Conservation (phyloP, 305 asterid species). For the Andrographis paniculata region DNA sequence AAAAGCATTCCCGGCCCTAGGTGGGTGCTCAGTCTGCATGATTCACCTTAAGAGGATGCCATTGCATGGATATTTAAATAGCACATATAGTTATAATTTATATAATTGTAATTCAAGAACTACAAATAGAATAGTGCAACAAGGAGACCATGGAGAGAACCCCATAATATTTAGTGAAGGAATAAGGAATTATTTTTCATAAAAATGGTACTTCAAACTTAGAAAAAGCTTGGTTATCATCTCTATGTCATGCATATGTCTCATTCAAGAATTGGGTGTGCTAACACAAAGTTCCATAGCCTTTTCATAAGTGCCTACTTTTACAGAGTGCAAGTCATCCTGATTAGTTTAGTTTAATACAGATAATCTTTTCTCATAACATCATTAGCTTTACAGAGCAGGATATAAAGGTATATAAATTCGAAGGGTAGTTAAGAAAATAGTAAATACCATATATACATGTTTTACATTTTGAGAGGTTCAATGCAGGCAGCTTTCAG, state of each 20-base stretch:
- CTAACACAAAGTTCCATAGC: not conserved
- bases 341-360: too few species aligned
- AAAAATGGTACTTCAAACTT: too few species aligned
- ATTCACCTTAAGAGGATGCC: not conserved
- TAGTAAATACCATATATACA: too few species aligned
- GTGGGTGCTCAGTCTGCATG: slow-evolving; percentile 11
- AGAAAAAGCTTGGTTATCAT: too few species aligned
- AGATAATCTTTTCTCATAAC: too few species aligned
- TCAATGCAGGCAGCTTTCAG: too few species aligned
- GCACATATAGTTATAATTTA: not conserved
- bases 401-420: too few species aligned
- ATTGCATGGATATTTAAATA: not conserved
- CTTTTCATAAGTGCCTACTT: not conserved
- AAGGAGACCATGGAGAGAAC: not conserved
- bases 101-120: not conserved
- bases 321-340: too few species aligned
- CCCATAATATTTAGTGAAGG: not conserved
- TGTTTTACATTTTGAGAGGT: too few species aligned
- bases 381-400: too few species aligned
- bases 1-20: too few species aligned
- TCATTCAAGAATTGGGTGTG: not conserved
- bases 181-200: not conserved
- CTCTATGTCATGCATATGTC: not conserved
- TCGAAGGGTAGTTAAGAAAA: too few species aligned
- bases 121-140: not conserved